Evolutionary conservation across 176 grass and related monocot genomes (phyloP).

Genomic region (Musa beccarii): DNA sequence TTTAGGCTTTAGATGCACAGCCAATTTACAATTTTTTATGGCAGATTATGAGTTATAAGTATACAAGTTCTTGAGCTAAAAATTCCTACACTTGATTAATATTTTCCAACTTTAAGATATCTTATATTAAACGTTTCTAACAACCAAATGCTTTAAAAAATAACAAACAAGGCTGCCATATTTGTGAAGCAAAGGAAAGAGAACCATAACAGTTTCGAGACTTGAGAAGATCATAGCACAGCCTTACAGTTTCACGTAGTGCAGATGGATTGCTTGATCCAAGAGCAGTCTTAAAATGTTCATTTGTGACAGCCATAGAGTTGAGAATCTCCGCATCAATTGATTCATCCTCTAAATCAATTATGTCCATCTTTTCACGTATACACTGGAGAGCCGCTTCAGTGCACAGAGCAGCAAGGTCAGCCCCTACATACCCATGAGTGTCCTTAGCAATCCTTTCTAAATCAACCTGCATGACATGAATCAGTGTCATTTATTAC

Average conservation of each 20-base stretch:
- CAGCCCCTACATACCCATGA: conserved; percentile 21
- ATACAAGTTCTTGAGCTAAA: no score
- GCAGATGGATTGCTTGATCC: conserved; percentile 23
- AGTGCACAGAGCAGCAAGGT: conserved; percentile 21
- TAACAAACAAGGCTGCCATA: background rate
- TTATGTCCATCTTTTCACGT: conserved; percentile 23
- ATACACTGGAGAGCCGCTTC: conserved; percentile 19
- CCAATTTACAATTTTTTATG: background rate
- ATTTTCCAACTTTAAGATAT: no score
- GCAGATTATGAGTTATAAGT: no score
- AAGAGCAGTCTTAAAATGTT: conserved; percentile 24
- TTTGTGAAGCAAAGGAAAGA: no score
- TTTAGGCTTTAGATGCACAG: background rate
- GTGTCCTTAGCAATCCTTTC: conserved; percentile 22
- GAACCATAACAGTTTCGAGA: no score
- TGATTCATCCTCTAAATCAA: conserved; percentile 22
- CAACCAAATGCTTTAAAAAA: no score
- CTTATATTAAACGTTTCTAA: no score
- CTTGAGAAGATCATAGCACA: background rate
- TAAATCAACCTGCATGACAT: conserved; percentile 7
- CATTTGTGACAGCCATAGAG: conserved; percentile 20
- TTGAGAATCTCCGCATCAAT: conserved; percentile 22
- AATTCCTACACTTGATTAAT: no score
- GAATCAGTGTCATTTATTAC: background rate
- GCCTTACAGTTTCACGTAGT: conserved; percentile 15